phyloP scores from a whole-genome alignment of 2,329 filamentous ascomycete genomes.

The Clonostachys sp. region DNA sequence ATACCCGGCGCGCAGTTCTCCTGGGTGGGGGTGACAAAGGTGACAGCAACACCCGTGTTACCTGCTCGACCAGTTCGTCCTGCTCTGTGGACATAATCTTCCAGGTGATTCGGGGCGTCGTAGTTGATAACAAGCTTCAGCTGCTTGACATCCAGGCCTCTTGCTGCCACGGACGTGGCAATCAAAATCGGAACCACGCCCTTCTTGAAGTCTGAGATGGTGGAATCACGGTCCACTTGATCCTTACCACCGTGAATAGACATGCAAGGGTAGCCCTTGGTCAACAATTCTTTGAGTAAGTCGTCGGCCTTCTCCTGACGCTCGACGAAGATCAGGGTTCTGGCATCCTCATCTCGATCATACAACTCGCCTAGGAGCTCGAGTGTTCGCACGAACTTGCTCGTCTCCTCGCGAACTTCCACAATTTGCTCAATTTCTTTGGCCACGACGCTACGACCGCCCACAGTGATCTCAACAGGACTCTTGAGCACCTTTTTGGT shows the following conservation, averaged over 20 bases:
- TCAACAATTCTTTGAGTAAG: conserved; percentile 70
- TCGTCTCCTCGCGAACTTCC: conserved; percentile 75
- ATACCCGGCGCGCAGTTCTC: conserved; percentile 88
- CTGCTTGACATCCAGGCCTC: conserved; percentile 93
- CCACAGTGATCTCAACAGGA: conserved; percentile 88
- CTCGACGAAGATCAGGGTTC: conserved; percentile 87
- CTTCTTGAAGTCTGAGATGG: conserved; percentile 89
- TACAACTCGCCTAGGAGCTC: conserved; percentile 86
- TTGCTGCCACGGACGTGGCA: conserved; percentile 91
- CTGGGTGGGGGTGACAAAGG: conserved; percentile 87
- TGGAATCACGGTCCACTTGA: conserved; percentile 87
- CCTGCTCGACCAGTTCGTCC: conserved; percentile 92
- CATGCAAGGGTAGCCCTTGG: conserved; percentile 85
- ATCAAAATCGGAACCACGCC: conserved; percentile 86
- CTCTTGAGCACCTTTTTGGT: conserved; percentile 83
- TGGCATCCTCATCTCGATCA: conserved; percentile 81
- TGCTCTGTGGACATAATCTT: conserved; percentile 94
- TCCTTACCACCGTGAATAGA: conserved; percentile 94
- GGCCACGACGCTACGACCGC: conserved; percentile 80
- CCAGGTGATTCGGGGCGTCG: conserved; percentile 87
- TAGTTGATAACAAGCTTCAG: conserved; percentile 95
- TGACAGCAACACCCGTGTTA: conserved; percentile 91
- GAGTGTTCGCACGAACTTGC: conserved; percentile 80
- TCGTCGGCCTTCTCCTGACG: conserved; percentile 86
- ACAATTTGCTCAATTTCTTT: conserved; percentile 93